Conservation (phyloP, 1,284 basidiomycete species). For the Sphaerobolus stellatus region DNA sequence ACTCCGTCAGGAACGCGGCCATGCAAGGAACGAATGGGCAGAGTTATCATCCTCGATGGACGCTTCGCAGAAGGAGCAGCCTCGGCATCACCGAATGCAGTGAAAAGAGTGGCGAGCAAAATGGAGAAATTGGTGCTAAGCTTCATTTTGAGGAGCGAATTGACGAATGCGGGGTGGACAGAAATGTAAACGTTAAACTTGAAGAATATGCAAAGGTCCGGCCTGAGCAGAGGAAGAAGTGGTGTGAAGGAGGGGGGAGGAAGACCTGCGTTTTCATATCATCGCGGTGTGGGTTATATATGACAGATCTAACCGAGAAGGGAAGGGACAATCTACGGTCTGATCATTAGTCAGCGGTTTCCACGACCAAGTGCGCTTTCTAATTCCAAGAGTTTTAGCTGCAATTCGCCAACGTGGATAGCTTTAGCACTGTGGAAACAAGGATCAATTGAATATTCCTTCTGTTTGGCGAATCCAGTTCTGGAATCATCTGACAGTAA, state of each 20-base stretch:
- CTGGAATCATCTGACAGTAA: too few species aligned
- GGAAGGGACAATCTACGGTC: background rate
- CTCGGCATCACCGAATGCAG: constrained; percentile 14
- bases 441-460: too few species aligned
- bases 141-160: constrained; percentile 1
- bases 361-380: background rate
- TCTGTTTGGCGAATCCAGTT: too few species aligned
- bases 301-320: background rate
- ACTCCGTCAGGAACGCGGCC: constrained; percentile 44
- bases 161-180: background rate
- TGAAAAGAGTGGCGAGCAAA: background rate
- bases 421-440: too few species aligned
- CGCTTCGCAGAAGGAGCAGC: constrained; percentile 22
- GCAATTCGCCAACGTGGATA: too few species aligned
- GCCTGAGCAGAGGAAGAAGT: constrained; percentile 20
- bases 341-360: background rate
- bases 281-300: too few species aligned
- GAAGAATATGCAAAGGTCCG: constrained; percentile 44
- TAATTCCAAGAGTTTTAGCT: too few species aligned
- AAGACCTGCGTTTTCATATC: background rate
- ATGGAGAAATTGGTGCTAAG: background rate
- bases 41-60: constrained; percentile 46
- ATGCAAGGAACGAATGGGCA: constrained; percentile 47
- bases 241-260: constrained; percentile 3
- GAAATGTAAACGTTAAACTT: background rate